These are phyloP conservation scores for Tripterygium wilfordii DNA, from an alignment of 177 flowering plant genomes.

Conservation along the genomic window DNA sequence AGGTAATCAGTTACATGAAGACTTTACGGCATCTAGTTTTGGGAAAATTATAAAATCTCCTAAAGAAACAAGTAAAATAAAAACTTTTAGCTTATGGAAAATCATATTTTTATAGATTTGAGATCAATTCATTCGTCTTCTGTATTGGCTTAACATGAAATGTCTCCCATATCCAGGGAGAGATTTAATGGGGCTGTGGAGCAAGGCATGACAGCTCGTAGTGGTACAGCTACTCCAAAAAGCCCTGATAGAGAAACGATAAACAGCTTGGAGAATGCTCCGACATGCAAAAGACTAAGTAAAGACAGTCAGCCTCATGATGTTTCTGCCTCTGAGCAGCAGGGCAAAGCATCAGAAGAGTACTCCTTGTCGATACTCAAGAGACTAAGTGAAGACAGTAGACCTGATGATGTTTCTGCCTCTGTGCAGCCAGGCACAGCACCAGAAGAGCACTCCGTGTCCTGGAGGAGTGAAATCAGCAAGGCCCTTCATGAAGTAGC, in stretches of 20 bases:
- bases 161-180: constrained; percentile 30
- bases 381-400: background rate
- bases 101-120: background rate
- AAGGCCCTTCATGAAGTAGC: constrained; percentile 18
- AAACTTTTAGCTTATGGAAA: background rate
- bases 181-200: constrained; percentile 28
- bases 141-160: background rate
- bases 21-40: too few relatives aligned
- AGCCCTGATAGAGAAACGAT: constrained; percentile 5
- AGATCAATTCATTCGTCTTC: too few relatives aligned
- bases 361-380: background rate
- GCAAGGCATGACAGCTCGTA: background rate
- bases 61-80: too few relatives aligned
- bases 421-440: too few relatives aligned
- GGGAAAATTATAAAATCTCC: too few relatives aligned
- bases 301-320: background rate
- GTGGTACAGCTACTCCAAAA: constrained; percentile 5
- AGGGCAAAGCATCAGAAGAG: background rate
- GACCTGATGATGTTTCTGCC: too few relatives aligned
- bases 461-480: constrained; percentile 17
- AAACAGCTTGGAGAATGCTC: background rate
- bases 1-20: too few relatives aligned
- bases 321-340: background rate
- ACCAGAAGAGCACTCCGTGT: too few relatives aligned
- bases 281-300: background rate